These are phyloP conservation scores for Linnemannia elongata DNA, from an alignment of 192 early-diverging fungal genomes.

Conservation along the genomic window DNA sequence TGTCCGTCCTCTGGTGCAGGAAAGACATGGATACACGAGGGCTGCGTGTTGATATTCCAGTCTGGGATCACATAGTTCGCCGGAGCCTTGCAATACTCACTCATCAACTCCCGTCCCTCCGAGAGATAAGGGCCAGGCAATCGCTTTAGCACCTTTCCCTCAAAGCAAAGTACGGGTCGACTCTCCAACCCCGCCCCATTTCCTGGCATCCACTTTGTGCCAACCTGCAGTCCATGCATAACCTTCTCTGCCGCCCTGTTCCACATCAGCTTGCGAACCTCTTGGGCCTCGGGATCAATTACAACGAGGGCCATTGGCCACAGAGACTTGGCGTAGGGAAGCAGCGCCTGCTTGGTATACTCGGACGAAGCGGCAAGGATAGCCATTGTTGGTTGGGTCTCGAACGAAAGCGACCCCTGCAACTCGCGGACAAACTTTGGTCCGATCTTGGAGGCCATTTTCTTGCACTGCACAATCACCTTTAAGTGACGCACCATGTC, in stretches of 20 bases:
- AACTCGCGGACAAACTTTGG: slow-evolving; percentile 48
- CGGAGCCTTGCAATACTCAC: not conserved
- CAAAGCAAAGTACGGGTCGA: slow-evolving; percentile 40
- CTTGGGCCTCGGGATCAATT: slow-evolving; percentile 26
- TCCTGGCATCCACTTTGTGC: not conserved
- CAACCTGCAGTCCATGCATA: slow-evolving; percentile 48
- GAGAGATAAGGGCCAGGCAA: slow-evolving; percentile 42
- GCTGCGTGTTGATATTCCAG: slow-evolving; percentile 20
- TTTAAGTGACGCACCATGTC: slow-evolving; percentile 47
- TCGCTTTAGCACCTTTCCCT: slow-evolving; percentile 16
- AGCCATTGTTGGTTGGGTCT: slow-evolving; percentile 49
- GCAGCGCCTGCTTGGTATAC: slow-evolving; percentile 28
- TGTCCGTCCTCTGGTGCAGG: not conserved
- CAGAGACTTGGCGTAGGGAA: slow-evolving; percentile 37
- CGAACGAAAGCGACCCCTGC: slow-evolving; percentile 42
- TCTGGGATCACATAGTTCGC: slow-evolving; percentile 18
- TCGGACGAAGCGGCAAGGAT: slow-evolving; percentile 39
- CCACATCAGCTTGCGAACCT: slow-evolving; percentile 46
- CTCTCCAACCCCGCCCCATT: not conserved
- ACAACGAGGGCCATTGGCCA: slow-evolving; percentile 53
- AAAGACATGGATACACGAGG: slow-evolving; percentile 21
- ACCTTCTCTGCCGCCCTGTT: slow-evolving; percentile 44
- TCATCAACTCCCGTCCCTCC: not conserved
- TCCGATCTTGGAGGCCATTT: slow-evolving; percentile 28
- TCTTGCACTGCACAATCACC: slow-evolving; percentile 57